Base-by-base conservation (phyloP, 2,329 filamentous ascomycete genomes). In the Alternaria sp. region DNA sequence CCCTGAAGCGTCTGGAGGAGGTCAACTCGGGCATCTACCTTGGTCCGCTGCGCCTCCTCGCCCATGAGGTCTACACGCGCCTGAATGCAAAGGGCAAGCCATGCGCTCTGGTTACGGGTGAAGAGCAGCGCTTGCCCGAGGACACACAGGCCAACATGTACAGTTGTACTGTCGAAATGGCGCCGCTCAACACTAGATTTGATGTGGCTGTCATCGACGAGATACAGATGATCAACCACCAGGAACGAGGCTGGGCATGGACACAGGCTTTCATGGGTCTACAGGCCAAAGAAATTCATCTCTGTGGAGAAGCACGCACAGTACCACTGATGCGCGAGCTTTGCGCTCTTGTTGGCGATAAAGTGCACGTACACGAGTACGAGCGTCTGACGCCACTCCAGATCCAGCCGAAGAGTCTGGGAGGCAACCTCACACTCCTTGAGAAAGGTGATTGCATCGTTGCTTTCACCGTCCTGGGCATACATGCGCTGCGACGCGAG, bases 181-280 rank as follows among this genome's bases (percentile, higher is more conserved):
- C 90, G 23, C 87, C 87, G 7, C 70, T 89, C 20, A 84, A 85
- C 53, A 80, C 75, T 85, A n/a, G 86, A 82, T 70, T 92, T 28
- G 95, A 98, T 45, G 94, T 99, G 37, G 95, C 93, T 2, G 95
- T 99, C 69, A 95, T 99, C 66, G 96, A 99, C 76, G 96, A 99
- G 82, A 98, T 99, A 61, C 96, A 99, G 80, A 98, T 99, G 96
- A 93, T 99, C 70, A 90, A 88, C 15, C 90, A 94, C 73, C 66
- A 78, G 0, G 88, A 93, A 0, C 90, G 96, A 71, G 96, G 96
- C 2, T 97, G 92, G 90, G 94, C 94, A 3, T 99, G 96, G 96
- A 97, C 94, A 2, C 89, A 94, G 72, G 96, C 96, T 2, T 84
- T 98, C 14, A 84, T 99, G 6, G 96, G 96, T 37, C 86, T 97